phyloP scores from a whole-genome alignment of 768 basidiomycete species.

The Gyrodon lividus region DNA sequence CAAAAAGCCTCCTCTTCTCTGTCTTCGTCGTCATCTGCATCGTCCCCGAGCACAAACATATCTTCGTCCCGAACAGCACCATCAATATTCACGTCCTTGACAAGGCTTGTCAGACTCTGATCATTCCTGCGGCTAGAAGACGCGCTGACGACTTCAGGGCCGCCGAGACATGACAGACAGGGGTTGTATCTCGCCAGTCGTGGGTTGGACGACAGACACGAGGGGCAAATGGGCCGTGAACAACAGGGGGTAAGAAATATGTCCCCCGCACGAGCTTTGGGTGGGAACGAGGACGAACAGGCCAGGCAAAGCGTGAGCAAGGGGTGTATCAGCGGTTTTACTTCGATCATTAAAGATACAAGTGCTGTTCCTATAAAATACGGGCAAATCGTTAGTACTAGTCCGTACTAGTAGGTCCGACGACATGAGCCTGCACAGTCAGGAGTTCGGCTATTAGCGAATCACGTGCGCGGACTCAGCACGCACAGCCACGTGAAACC shows the following conservation, averaged over 20 bases:
- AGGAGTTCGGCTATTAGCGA: background rate
- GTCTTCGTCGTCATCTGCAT: constrained; percentile 50
- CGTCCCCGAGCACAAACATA: constrained; percentile 65
- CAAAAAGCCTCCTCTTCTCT: constrained; percentile 17
- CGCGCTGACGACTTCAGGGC: constrained; percentile 40
- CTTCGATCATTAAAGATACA: background rate
- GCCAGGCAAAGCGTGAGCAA: constrained; percentile 48
- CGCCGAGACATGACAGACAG: constrained; percentile 66
- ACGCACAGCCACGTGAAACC: constrained; percentile 12
- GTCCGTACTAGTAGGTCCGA: no score
- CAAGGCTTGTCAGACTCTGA: constrained; percentile 1
- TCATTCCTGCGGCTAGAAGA: constrained; percentile 16
- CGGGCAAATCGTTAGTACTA: background rate
- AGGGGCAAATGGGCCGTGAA: constrained; percentile 58
- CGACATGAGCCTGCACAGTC: no score
- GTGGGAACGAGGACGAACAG: constrained; percentile 59
- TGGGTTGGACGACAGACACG: constrained; percentile 58
- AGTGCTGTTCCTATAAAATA: background rate
- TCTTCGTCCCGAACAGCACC: constrained; percentile 61
- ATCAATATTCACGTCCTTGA: constrained; percentile 39
- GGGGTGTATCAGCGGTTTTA: background rate
- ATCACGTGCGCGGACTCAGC: background rate
- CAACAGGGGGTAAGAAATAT: constrained; percentile 65
- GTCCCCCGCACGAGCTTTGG: constrained; percentile 19
- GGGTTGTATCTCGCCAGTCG: constrained; percentile 68